Evolutionary conservation across 371 early-diverging fungal species (phyloP).

Genomic region (Rhizopus stolonifer): DNA sequence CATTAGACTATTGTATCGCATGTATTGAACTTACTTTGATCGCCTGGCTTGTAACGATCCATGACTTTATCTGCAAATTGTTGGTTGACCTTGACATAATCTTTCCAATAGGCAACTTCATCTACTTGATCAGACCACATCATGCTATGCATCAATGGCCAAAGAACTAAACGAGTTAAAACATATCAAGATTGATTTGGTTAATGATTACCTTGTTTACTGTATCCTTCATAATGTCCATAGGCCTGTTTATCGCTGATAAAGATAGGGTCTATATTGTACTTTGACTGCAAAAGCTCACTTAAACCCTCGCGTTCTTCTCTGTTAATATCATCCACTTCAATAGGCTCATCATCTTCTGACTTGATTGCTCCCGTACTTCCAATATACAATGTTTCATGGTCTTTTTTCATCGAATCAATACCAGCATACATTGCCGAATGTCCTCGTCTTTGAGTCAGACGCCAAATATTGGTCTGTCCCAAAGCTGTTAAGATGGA

Average conservation of each 20-base stretch:
- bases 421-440: slow-evolving; percentile 82
- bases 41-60: slow-evolving; percentile 77
- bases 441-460: slow-evolving; percentile 66
- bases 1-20: neutral
- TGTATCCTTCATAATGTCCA: slow-evolving; percentile 89
- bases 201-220: slow-evolving; percentile 71
- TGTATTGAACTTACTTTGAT: slow-evolving; percentile 86
- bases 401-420: slow-evolving; percentile 47
- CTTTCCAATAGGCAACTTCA: slow-evolving; percentile 80
- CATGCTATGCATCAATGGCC: slow-evolving; percentile 98
- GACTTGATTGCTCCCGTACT: slow-evolving; percentile 60
- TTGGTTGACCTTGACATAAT: slow-evolving; percentile 87
- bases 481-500: slow-evolving; percentile 30
- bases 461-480: slow-evolving; percentile 34
- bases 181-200: no score
- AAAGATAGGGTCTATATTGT: slow-evolving; percentile 77
- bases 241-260: slow-evolving; percentile 67
- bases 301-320: slow-evolving; percentile 41
- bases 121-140: slow-evolving; percentile 78
- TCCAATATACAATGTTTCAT: slow-evolving; percentile 69
- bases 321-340: slow-evolving; percentile 21
- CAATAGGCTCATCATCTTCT: slow-evolving; percentile 19
- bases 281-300: slow-evolving; percentile 44
- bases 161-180: no score
- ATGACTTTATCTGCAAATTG: slow-evolving; percentile 80